Conservation (phyloP, 768 basidiomycete species). For the Termitomyces sp. region DNA sequence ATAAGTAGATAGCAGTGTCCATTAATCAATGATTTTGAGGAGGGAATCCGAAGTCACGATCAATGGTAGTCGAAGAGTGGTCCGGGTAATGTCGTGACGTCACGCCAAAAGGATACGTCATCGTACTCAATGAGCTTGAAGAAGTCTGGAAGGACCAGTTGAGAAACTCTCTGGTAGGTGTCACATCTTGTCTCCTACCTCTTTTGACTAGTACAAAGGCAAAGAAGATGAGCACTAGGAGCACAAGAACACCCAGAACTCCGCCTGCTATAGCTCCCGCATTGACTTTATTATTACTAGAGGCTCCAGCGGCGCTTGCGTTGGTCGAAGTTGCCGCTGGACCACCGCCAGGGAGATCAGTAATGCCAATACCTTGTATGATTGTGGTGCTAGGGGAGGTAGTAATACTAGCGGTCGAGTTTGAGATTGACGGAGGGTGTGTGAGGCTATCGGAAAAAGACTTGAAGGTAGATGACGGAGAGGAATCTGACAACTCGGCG, state of each 20-base stretch:
- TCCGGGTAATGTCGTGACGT: background rate
- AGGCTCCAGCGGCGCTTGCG: conserved; percentile 1
- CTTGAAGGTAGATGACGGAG: no score
- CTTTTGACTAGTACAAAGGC: conserved; percentile 31
- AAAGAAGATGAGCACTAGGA: conserved; percentile 31
- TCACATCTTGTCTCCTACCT: conserved; percentile 32
- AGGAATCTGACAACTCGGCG: no score
- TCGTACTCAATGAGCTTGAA: background rate
- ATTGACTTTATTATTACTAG: conserved; percentile 15
- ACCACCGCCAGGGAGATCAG: background rate
- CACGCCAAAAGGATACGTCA: conserved; percentile 1
- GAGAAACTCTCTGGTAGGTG: conserved; percentile 59
- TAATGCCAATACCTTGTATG: background rate
- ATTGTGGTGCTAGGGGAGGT: background rate
- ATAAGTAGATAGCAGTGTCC: background rate
- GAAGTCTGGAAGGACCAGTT: conserved; percentile 5
- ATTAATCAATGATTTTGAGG: background rate
- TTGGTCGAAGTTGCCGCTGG: background rate
- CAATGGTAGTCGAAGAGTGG: background rate
- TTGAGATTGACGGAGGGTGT: no score
- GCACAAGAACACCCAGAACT: conserved; percentile 41
- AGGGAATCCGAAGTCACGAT: background rate
- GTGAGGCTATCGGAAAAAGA: background rate
- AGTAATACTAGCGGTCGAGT: background rate
- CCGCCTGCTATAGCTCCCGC: conserved; percentile 49